Conservation (phyloP, 306 rosid species). For the Aeschynomene evenia region DNA sequence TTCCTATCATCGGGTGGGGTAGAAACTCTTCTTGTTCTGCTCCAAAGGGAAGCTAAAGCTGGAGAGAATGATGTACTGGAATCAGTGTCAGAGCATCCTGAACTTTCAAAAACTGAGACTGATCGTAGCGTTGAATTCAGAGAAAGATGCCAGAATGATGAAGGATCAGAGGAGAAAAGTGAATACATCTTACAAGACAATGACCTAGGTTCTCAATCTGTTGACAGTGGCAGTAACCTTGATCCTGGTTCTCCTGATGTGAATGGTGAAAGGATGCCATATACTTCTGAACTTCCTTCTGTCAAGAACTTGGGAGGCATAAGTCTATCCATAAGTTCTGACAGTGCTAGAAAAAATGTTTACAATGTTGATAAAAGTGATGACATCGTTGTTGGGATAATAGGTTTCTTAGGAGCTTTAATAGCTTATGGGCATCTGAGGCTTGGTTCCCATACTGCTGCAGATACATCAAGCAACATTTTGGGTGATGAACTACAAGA, state of each 20-base stretch:
- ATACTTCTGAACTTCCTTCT: conserved; percentile 56
- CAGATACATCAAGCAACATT: conserved; percentile 60
- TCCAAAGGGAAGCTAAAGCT: conserved; percentile 84
- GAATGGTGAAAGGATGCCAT: conserved; percentile 49
- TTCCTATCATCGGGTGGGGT: conserved; percentile 84
- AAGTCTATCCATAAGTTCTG: conserved; percentile 83
- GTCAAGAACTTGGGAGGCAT: conserved; percentile 87
- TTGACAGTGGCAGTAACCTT: conserved; percentile 42
- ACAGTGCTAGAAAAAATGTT: conserved; percentile 93
- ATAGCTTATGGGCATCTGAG: conserved; percentile 81
- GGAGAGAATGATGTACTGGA: conserved; percentile 66
- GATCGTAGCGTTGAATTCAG: conserved; percentile 39
- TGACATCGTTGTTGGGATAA: conserved; percentile 85
- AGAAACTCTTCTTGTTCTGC: conserved; percentile 91
- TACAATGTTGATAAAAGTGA: conserved; percentile 86
- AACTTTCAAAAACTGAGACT: conserved; percentile 39
- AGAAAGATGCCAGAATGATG: conserved; percentile 47
- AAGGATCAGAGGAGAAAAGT: conserved; percentile 40
- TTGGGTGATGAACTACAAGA: conserved; percentile 71
- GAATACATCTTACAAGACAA: conserved; percentile 44
- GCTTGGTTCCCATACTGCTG: conserved; percentile 52
- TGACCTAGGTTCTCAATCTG: conserved; percentile 50
- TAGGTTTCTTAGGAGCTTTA: conserved; percentile 80
- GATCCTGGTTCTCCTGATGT: conserved; percentile 44
- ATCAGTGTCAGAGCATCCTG: conserved; percentile 33